These are phyloP conservation scores for Spergularia azorica DNA, from an alignment of 179 eudicot species.

Conservation along the genomic window DNA sequence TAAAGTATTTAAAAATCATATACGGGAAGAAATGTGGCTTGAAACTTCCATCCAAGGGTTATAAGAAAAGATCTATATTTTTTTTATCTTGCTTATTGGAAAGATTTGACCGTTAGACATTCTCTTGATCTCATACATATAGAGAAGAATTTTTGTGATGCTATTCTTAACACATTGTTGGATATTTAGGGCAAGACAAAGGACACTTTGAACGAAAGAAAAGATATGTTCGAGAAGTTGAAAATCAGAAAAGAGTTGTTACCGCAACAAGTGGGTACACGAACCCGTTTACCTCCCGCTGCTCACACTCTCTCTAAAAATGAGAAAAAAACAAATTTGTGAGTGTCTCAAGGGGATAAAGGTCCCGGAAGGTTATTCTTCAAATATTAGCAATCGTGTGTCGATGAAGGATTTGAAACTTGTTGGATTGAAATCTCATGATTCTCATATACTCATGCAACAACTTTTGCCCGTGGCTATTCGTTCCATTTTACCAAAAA, in stretches of 20 bases:
- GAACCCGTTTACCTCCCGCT: not conserved
- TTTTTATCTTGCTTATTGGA: conserved; percentile 29
- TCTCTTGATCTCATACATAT: conserved; percentile 40
- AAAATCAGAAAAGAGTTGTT: conserved; percentile 26
- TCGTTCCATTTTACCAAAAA: conserved; percentile 7
- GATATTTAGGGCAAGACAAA: conserved; percentile 27
- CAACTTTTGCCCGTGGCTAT: conserved; percentile 10
- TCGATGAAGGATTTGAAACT: conserved; percentile 1
- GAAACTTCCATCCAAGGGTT: not conserved
- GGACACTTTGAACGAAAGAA: conserved; percentile 17
- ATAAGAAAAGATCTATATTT: conserved; percentile 10
- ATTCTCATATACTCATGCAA: conserved; percentile 19
- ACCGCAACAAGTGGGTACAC: not conserved
- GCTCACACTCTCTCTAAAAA: not conserved
- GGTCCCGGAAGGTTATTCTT: conserved; percentile 30
- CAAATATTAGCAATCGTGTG: conserved; percentile 28
- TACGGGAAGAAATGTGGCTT: not conserved
- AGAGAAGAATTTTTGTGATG: conserved; percentile 38
- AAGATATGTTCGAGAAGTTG: conserved; percentile 27
- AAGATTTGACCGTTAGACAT: conserved; percentile 14
- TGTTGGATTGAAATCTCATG: conserved; percentile 22
- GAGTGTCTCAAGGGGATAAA: conserved; percentile 14
- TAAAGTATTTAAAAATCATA: not conserved
- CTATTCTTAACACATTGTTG: conserved; percentile 21
- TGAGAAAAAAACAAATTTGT: conserved; percentile 10